Base-by-base conservation (phyloP, 352 stramenopile genomes). In the Phytophthora capsici region DNA sequence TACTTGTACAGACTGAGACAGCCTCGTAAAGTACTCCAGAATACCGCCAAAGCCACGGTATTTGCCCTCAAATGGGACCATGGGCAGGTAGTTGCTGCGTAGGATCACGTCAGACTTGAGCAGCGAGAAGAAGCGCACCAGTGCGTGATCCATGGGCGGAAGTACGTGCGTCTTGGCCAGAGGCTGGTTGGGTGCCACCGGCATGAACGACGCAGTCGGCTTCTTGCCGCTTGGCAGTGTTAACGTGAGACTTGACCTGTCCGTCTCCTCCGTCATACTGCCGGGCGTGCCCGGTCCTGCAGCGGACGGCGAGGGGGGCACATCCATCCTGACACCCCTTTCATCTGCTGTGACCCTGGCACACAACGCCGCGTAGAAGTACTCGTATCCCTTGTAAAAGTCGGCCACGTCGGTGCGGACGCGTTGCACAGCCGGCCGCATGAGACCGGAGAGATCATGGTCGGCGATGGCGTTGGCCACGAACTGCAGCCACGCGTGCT, bases 1-100 rank as follows among this genome's bases (percentile, higher is more conserved):
- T 50, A 91, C 82, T 19, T 84, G 74, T 16, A 90, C 87, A 6
- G 85, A 88, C 48, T 87, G 68, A 20, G 84, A 74, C 6, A 95
- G 57, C 26, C 86, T 75, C 43, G 82, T 70, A 57, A 95, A 89
- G 50, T 86, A 95, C 58, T 95, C 86, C 10, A 95, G 68, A 10
- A 95, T 81, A 26, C 87, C 87, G 10, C 67, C 69, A 68, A 80
- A 93, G 17, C 84, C 85, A 16, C 87, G 87, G 50, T 89, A 95
- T 37, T 91, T 94, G 45, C 87, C 87, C 50, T 89, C 84, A 26
- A 95, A 95, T n/a, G 84, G 85, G 37, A 95, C 87, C 87, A 95
- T 95, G n/a, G 87, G 87, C 20, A 95, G 65, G 63, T 95, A 95
- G 40, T 95, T 95, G 36, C 85, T 93, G 10, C 87, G 85, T 41